Conservation (phyloP, 2,329 filamentous ascomycete species). For the Colletotrichum melonis region DNA sequence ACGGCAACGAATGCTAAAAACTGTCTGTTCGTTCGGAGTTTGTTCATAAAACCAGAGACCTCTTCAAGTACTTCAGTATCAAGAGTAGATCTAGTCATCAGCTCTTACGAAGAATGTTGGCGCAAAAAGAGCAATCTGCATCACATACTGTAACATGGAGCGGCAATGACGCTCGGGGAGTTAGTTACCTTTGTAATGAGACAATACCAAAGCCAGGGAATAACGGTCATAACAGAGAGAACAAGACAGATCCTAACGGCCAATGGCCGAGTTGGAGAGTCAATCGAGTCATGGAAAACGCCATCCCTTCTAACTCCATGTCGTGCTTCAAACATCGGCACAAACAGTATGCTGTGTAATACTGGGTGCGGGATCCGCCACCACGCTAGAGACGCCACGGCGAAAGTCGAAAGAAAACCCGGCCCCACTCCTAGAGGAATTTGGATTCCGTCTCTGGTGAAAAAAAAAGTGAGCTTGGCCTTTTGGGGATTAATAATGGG, state of each 20-base stretch:
- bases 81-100: no score
- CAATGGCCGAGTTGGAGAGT: neutral
- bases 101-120: no score
- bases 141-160: no score
- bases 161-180: no score
- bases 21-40: neutral
- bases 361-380: slow-evolving; percentile 6
- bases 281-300: slow-evolving; percentile 20
- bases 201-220: neutral
- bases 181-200: no score
- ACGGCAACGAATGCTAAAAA: neutral
- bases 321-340: slow-evolving; percentile 17
- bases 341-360: neutral
- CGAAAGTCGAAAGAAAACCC: neutral
- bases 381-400: slow-evolving; percentile 14
- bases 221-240: neutral
- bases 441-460: slow-evolving; percentile 18
- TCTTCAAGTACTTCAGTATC: no score
- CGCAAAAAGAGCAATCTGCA: no score
- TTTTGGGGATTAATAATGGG: slow-evolving; percentile 19
- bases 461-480: neutral
- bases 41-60: no score
- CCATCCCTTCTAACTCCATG: neutral
- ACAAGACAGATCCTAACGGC: neutral
- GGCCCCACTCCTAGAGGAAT: slow-evolving; percentile 13